Evolutionary conservation across 2,329 filamentous ascomycete species (phyloP).

Genomic region (Penicillium sp.): DNA sequence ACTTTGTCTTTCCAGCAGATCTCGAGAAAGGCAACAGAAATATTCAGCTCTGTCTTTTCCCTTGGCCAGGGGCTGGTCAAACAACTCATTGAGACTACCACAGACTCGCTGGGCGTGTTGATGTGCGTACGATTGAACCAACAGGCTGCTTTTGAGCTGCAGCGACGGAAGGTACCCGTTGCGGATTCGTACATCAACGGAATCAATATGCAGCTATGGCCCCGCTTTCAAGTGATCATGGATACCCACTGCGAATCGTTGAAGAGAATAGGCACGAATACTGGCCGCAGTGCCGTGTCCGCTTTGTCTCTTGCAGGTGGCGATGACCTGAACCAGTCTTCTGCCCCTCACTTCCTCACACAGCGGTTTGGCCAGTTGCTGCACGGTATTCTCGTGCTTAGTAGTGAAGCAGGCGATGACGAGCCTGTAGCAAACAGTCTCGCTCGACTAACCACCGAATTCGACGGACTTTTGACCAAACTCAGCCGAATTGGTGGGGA

Average conservation of each 20-base stretch:
- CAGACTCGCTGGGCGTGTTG: constrained; percentile 83
- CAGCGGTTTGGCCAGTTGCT: constrained; percentile 95
- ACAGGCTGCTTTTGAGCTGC: constrained; percentile 90
- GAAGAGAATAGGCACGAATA: constrained; percentile 59
- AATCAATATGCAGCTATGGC: constrained; percentile 96
- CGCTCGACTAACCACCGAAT: constrained; percentile 75
- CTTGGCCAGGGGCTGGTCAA: constrained; percentile 79
- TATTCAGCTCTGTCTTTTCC: constrained; percentile 89
- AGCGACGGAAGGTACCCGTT: constrained; percentile 86
- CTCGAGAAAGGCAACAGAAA: constrained; percentile 80
- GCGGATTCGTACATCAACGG: constrained; percentile 92
- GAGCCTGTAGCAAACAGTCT: constrained; percentile 88
- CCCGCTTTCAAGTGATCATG: constrained; percentile 91
- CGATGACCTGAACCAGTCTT: constrained; percentile 48
- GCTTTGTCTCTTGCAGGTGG: constrained; percentile 59
- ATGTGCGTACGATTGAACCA: constrained; percentile 94
- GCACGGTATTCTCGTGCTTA: constrained; percentile 81
- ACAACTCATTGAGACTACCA: constrained; percentile 73
- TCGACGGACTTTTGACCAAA: constrained; percentile 80
- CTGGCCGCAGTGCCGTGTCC: constrained; percentile 56
- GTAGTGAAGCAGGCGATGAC: constrained; percentile 89
- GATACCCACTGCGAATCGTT: constrained; percentile 90
- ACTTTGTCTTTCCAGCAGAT: constrained; percentile 77
- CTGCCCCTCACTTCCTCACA: constrained; percentile 85
- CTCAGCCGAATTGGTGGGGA: constrained; percentile 78